A percentile compares a stretch with the other conserved stretches of the same genome.
Evolutionary conservation across 2,329 filamentous ascomycete genomes (phyloP).

Genomic region (Botryotinia calthae): DNA sequence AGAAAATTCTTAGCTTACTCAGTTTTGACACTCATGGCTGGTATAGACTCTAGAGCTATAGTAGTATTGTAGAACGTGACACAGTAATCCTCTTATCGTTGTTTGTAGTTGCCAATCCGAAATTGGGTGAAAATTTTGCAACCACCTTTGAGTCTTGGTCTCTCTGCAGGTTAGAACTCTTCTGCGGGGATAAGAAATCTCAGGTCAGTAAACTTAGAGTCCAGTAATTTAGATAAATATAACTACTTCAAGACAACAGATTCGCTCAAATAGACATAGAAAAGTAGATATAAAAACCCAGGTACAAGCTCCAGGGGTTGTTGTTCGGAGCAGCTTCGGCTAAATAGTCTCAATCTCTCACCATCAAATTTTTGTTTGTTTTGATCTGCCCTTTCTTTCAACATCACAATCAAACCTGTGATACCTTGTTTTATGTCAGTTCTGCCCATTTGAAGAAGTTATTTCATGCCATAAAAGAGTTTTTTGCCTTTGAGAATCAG

Average conservation of each 20-base stretch:
- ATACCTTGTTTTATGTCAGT: neutral
- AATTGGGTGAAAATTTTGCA: slow-evolving; percentile 3
- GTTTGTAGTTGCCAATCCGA: neutral
- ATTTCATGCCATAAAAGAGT: neutral
- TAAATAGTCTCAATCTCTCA: neutral
- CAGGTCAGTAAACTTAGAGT: neutral
- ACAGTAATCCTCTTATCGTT: neutral
- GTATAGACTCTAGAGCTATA: neutral
- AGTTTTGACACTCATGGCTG: neutral
- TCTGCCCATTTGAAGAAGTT: too few relatives aligned
- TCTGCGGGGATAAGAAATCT: neutral
- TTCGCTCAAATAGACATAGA: neutral
- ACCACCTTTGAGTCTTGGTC: neutral
- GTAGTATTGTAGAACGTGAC: slow-evolving; percentile 4
- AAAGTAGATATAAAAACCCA: neutral
- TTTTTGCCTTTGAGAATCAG: neutral
- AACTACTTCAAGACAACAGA: neutral
- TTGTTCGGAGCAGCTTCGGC: neutral
- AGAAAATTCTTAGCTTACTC: neutral
- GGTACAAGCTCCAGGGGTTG: neutral
- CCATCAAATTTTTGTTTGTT: neutral
- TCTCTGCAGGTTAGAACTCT: neutral
- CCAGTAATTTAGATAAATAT: neutral
- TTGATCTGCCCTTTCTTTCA: too few relatives aligned
- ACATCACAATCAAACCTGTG: neutral